phyloP scores from a whole-genome alignment of 2,329 filamentous ascomycete species.

The Aspergillus calidoustus region DNA sequence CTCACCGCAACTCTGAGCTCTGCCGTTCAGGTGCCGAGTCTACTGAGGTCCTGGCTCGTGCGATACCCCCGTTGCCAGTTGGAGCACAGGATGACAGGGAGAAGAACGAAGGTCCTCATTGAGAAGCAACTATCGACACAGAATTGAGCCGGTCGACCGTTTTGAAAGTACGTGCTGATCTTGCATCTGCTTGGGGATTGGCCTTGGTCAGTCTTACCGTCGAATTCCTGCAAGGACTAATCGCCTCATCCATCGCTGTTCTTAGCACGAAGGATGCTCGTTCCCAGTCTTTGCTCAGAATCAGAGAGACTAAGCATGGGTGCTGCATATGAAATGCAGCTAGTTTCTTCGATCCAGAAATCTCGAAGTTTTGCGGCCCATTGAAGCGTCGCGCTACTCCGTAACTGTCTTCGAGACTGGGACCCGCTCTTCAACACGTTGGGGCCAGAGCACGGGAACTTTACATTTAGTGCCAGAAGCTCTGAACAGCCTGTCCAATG shows the following conservation, averaged over 20 bases:
- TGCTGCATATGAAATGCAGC: constrained; percentile 18
- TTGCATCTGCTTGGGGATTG: constrained; percentile 16
- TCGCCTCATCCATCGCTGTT: not conserved
- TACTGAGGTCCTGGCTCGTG: not conserved
- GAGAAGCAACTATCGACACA: constrained; percentile 1
- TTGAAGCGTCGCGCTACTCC: constrained; percentile 10
- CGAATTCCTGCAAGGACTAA: constrained; percentile 25
- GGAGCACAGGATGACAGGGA: constrained; percentile 7
- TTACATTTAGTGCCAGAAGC: constrained; percentile 25
- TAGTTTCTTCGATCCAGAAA: constrained; percentile 20
- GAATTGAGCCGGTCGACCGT: not conserved
- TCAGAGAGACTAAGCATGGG: constrained; percentile 8
- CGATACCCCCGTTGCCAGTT: not conserved
- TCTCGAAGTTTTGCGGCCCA: constrained; percentile 4
- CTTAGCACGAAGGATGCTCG: not conserved
- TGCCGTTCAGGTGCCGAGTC: constrained; percentile 5
- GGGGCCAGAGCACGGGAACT: constrained; percentile 23
- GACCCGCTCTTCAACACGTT: constrained; percentile 16
- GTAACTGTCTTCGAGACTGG: constrained; percentile 13
- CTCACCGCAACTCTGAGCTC: constrained; percentile 20
- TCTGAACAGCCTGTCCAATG: constrained; percentile 17
- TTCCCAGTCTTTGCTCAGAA: constrained; percentile 12
- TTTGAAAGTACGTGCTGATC: constrained; percentile 23
- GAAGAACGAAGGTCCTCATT: constrained; percentile 5
- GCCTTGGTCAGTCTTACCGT: constrained; percentile 17